A percentile compares a stretch with the other conserved stretches of the same genome.
Conservation (phyloP, 2,329 filamentous ascomycete species). For the Amauroascus niger region DNA sequence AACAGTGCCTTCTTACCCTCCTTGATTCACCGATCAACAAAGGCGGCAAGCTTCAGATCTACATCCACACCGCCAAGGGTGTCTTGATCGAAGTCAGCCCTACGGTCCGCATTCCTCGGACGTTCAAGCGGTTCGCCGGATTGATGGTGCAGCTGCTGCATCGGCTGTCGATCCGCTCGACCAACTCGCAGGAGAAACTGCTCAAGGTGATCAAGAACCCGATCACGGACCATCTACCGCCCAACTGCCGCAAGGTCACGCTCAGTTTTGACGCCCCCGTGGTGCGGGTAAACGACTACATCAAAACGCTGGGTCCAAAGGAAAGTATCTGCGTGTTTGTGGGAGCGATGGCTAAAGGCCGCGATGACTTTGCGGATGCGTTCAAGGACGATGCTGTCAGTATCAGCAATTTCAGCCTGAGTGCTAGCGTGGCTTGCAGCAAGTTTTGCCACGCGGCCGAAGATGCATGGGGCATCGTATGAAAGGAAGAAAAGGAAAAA, state of each 20-base stretch:
- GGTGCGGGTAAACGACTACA: slow-evolving; percentile 79
- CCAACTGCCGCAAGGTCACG: slow-evolving; percentile 95
- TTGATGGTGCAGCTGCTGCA: slow-evolving; percentile 97
- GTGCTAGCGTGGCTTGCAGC: slow-evolving; percentile 95
- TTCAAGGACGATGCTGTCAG: slow-evolving; percentile 96
- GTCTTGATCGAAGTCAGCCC: slow-evolving; percentile 96
- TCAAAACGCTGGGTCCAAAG: slow-evolving; percentile 64
- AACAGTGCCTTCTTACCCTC: slow-evolving; percentile 86
- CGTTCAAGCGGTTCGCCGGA: slow-evolving; percentile 97
- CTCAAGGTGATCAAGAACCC: slow-evolving; percentile 96
- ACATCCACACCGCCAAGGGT: slow-evolving; percentile 94
- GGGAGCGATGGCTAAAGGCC: slow-evolving; percentile 95
- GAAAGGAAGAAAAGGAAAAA: not conserved
- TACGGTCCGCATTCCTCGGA: slow-evolving; percentile 93
- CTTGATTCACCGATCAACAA: slow-evolving; percentile 99
- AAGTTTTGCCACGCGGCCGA: slow-evolving; percentile 99
- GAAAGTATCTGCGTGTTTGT: slow-evolving; percentile 98
- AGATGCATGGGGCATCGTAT: slow-evolving; percentile 84
- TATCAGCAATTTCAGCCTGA: slow-evolving; percentile 96
- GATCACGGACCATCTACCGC: slow-evolving; percentile 90
- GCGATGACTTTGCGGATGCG: slow-evolving; percentile 86
- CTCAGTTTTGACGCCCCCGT: slow-evolving; percentile 87
- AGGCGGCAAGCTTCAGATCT: slow-evolving; percentile 92
- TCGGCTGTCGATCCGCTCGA: slow-evolving; percentile 88
- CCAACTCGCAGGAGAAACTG: slow-evolving; percentile 94